Percentiles rank a stretch among this genome's conserved stretches.
phyloP scores from a whole-genome alignment of 805 yeast species.

The Cyberlindnera meyerae region DNA sequence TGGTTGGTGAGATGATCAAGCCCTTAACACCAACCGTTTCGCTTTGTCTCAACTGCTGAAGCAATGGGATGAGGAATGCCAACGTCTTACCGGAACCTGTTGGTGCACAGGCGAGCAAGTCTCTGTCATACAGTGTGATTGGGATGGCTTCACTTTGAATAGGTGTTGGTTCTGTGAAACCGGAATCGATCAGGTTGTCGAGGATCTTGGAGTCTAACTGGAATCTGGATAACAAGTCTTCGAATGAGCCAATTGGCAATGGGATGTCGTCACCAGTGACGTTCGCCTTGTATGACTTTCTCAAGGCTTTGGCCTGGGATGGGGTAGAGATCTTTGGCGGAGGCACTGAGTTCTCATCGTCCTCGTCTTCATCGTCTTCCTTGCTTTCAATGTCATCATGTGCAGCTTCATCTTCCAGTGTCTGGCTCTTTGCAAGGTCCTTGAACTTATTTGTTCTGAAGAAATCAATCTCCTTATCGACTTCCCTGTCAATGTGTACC shows the following conservation, averaged over 20 bases:
- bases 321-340: conserved; percentile 42
- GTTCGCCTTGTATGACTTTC: conserved; percentile 61
- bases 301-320: conserved; percentile 55
- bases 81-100: conserved; percentile 98
- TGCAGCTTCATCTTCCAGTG: conserved; percentile 21
- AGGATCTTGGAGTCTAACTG: conserved; percentile 51
- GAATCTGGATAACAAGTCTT: conserved; percentile 69
- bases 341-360: conserved; percentile 13
- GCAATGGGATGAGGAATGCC: conserved; percentile 79
- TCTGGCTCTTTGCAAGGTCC: conserved; percentile 24
- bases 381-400: conserved; percentile 24
- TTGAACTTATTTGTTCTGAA: conserved; percentile 53
- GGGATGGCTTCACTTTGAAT: conserved; percentile 93
- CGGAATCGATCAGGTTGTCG: conserved; percentile 59
- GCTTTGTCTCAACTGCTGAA: conserved; percentile 43
- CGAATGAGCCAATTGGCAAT: conserved; percentile 86
- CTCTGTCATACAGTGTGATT: conserved; percentile 59
- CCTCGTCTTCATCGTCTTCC: conserved; percentile 28
- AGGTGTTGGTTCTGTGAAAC: conserved; percentile 84
- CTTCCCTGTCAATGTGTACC: conserved; percentile 40
- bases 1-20: conserved; percentile 86
- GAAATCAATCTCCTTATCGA: conserved; percentile 77
- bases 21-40: conserved; percentile 46
- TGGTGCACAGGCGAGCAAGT: conserved; percentile 90
- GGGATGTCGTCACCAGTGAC: conserved; percentile 84